Base-by-base conservation (phyloP, 2,329 filamentous ascomycete genomes). In the Fusarium nanum region DNA sequence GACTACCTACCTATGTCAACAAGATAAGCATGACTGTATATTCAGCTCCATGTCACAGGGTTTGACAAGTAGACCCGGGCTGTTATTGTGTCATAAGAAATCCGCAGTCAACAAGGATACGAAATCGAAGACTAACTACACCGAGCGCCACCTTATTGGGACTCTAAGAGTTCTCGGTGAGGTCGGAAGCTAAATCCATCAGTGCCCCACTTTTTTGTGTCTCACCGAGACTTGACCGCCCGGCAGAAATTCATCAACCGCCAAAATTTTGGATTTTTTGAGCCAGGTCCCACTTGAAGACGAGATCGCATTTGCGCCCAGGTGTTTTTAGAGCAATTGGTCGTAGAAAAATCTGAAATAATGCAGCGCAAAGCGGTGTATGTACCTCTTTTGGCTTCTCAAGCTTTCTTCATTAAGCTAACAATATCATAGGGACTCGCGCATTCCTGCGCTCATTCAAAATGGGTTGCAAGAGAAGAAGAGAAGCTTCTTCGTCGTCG, bases 381-480 rank as follows among this genome's bases (percentile, higher is more conserved):
- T 73, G 83, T 79, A 4, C 30, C 7, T 7, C 7, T 25, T 2
- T 13, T 11, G 10, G 3, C 20, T 1, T 16, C 20, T 6, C 11
- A 34, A 23, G 22, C 6, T 1, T 7, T 8, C 5, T 8, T 42
- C 14, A 42, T 14, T 7, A 14, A 41, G 37, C 73, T 75, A 37
- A 75, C 48, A 7, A 18, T 4, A 45, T 34, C 23, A 59, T 70
- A 94, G 93, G 78, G 94, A 97, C 82, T 92, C 92, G 83, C 92
- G 94, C 81, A 97, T 98, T 76, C 92, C 92, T 65, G 91, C 94
- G 80, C 89, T 98, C 75, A 95, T 98, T 77, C 89, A 91, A 79
- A 98, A 97, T 92, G 92, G 92, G 72, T 86, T 94, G 67, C 93
- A 93, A 81, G 94, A 98, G 81, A 98, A 97, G 88, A 98, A 98